Evolutionary conservation across 2,329 filamentous ascomycete genomes (phyloP).

Genomic region (Aureobasidium subglaciale): DNA sequence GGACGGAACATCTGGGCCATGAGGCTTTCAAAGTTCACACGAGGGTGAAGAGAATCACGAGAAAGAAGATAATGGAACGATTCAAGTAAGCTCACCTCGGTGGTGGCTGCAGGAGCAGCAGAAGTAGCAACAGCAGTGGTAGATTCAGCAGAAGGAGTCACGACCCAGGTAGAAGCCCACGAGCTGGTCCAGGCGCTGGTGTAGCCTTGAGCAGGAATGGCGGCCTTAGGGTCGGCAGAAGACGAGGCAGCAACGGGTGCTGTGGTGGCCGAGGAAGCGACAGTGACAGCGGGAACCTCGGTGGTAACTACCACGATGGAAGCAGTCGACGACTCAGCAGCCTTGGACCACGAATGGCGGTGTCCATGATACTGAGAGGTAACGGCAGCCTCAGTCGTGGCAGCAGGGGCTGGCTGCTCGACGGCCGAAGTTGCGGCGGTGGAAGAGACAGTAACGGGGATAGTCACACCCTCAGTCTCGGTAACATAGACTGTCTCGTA

Average conservation of each 20-base stretch:
- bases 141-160: conserved; percentile 6
- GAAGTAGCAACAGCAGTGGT: conserved; percentile 15
- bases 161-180: conserved; percentile 8
- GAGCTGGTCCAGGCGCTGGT: conserved; percentile 7
- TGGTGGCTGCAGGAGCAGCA: conserved; percentile 12
- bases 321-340: conserved; percentile 4
- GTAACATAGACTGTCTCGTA: conserved; percentile 30
- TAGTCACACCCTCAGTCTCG: conserved; percentile 24
- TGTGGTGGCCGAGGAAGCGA: not conserved
- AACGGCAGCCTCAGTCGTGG: conserved; percentile 1
- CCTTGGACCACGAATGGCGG: conserved; percentile 2
- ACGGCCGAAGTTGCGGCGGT: conserved; percentile 15
- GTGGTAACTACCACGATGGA: not conserved
- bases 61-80: conserved; percentile 12
- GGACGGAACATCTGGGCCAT: conserved; percentile 12
- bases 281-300: not conserved
- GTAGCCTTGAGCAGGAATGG: not conserved
- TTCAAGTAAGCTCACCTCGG: conserved; percentile 11
- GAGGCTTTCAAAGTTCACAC: conserved; percentile 9
- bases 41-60: conserved; percentile 7
- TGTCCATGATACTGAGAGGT: conserved; percentile 7
- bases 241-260: not conserved
- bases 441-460: conserved; percentile 17
- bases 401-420: conserved; percentile 8
- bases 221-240: not conserved